These are phyloP conservation scores for Diplodia seriata DNA, from an alignment of 2,329 filamentous ascomycete genomes.

Conservation along the genomic window DNA sequence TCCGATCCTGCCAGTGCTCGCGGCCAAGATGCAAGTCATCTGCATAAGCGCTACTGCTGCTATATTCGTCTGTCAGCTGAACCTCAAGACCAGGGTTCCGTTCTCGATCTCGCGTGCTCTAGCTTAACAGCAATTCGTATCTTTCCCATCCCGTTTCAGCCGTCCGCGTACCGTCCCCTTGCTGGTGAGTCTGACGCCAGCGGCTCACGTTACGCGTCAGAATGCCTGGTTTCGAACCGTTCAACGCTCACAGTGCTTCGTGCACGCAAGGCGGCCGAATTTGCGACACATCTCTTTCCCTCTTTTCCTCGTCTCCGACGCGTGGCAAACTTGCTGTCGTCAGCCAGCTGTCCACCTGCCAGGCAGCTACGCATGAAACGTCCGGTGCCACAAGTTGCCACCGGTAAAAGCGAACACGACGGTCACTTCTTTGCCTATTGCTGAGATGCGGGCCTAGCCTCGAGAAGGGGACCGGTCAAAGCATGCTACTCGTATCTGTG, in stretches of 20 bases:
- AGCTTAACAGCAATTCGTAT: not conserved
- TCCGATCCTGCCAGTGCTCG: not conserved
- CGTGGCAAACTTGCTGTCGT: not conserved
- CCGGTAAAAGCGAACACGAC: not conserved
- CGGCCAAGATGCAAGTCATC: not conserved
- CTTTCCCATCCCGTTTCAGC: not conserved
- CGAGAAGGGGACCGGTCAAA: not conserved
- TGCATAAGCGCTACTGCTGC: not conserved
- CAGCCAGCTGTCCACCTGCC: not conserved
- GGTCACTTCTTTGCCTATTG: not conserved
- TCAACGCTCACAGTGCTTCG: not conserved
- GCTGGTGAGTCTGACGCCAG: not conserved
- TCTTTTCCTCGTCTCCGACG: not conserved
- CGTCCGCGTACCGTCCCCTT: not conserved
- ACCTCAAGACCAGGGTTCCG: not conserved
- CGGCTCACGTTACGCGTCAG: not conserved
- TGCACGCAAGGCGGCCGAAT: not conserved
- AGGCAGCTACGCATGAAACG: not conserved
- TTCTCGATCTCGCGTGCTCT: not conserved
- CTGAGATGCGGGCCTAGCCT: not conserved
- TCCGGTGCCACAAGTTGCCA: not conserved
- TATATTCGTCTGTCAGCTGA: constrained; percentile 1
- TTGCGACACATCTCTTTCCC: not conserved
- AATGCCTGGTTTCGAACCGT: not conserved
- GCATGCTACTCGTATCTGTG: not conserved